Evolutionary conservation across 441 rosid genomes (phyloP), one percentile per base, ranked within the genome.

Genomic region (Manihot esculenta): DNA sequence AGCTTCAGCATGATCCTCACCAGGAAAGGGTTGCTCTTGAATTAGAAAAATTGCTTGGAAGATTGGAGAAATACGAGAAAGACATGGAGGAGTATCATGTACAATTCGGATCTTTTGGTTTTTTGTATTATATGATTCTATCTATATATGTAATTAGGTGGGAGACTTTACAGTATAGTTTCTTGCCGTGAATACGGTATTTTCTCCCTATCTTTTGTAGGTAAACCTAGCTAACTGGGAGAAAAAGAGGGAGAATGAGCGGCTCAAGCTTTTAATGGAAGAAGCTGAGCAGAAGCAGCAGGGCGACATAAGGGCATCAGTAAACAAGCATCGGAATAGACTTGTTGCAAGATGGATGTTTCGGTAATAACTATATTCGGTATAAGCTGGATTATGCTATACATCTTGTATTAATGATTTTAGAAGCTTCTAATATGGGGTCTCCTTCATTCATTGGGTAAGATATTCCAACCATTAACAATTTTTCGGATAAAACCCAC

Each of bases 21-120:
- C 97, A 94, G 84, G 96, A 91, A 77, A 82, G 56, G 62, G 83
- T 94, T 41, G 95, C 91, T 72, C 60, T 83, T 59, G 85, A 92
- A 54, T 83, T 94, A 54, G 85, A 90, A 24, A 85, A 86, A 69
- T 73, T 94, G 77, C 85, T 85, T 45, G 84, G 85, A 70, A 84
- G 92, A 84, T 78, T 94, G 77, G 88, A 90, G 66, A 88, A 86
- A 69, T 94, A 88, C 53, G 95, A 90, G 83, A 87, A 81, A 45
- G 87, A 91, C 66, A 94, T 91, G 98, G 89, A 88, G 79, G 88
- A 83, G 48, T 90, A 88, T 83, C 91, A 88, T 78, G 99, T 91
- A 86, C 38, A 15, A 14, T 61, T 35, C 59, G 17, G 20, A 13
- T 7, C 51, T 61, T 57, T 1, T 7, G 18, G 23, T 33, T 65